Conservation (phyloP, 2,329 filamentous ascomycete species). For the Aureobasidium uvarum region DNA sequence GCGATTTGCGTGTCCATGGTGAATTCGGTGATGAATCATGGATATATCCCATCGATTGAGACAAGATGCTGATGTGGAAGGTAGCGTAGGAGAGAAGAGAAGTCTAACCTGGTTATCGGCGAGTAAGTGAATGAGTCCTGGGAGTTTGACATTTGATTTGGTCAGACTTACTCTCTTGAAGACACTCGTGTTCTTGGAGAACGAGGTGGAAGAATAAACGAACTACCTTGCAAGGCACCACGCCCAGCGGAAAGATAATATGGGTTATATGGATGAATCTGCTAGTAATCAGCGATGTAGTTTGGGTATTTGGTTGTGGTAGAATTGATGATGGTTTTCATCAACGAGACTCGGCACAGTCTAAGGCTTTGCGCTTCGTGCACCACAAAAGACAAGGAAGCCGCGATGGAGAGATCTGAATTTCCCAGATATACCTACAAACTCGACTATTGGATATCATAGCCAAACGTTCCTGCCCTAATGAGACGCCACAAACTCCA, state of each 20-base stretch:
- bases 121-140: too few relatives aligned
- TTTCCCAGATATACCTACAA: constrained; percentile 8
- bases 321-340: too few relatives aligned
- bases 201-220: too few relatives aligned
- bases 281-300: too few relatives aligned
- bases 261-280: background rate
- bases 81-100: too few relatives aligned
- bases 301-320: too few relatives aligned
- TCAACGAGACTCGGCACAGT: too few relatives aligned
- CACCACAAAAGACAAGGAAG: background rate
- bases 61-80: background rate
- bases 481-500: constrained; percentile 20
- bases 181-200: too few relatives aligned
- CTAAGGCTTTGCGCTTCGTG: too few relatives aligned
- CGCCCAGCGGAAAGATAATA: background rate
- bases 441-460: constrained; percentile 19
- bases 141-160: too few relatives aligned
- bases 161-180: too few relatives aligned
- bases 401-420: background rate
- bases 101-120: too few relatives aligned
- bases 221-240: background rate
- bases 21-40: background rate
- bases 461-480: background rate
- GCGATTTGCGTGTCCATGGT: background rate
- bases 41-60: background rate